Base-by-base conservation (phyloP, 163 green algal genomes). In the Chlamydomonas reinhardtii region DNA sequence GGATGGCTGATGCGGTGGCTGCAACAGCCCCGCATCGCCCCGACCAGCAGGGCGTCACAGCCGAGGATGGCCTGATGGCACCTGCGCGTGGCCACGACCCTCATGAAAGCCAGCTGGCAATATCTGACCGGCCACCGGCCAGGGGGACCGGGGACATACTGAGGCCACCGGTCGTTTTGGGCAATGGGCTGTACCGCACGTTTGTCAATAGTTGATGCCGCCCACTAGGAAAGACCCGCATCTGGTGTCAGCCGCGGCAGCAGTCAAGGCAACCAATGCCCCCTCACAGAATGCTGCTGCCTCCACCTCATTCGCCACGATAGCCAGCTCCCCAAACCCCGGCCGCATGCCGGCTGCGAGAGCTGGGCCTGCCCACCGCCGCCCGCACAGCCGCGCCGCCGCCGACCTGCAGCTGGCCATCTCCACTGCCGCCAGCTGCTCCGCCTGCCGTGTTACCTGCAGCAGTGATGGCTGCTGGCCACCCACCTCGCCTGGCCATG, bases 371-470 rank as follows among this genome's bases (percentile, higher is more conserved):
- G 59, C 59, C 24, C 59, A 29, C 59, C 59, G 1, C 9, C 59
- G 32, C 2, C 52, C 54, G 74, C 74, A 80, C 31, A 80, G 74
- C n/a, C 74, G 74, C 24, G n/a, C 74, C n/a, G 74, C 74, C 74
- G 74, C 74, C 16, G n/a, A 29, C 54, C 56, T 52, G 74, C 74
- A 80, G 48, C 74, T 16, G 48, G 65, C 74, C 27, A 31, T 31
- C 74, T 80, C 74, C 54, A 4, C 37, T 48, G 32, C 74, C n/a
- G 43, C 16, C 29, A 69, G n/a, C 65, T 2, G 22, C 65, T 32
- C 65, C n/a, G n/a, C 59, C 6, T 66, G 25, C 25, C 12, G 24
- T 15, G 17, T 31, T 1, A 29, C 22, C 22, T 2, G 59, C 17
- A 66, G 22, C 59, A 66, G 59, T 1, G 24, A n/a, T 14, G 59